These are phyloP conservation scores for Scheffersomyces coipomensis DNA, from an alignment of 805 yeast species.

Conservation along the genomic window DNA sequence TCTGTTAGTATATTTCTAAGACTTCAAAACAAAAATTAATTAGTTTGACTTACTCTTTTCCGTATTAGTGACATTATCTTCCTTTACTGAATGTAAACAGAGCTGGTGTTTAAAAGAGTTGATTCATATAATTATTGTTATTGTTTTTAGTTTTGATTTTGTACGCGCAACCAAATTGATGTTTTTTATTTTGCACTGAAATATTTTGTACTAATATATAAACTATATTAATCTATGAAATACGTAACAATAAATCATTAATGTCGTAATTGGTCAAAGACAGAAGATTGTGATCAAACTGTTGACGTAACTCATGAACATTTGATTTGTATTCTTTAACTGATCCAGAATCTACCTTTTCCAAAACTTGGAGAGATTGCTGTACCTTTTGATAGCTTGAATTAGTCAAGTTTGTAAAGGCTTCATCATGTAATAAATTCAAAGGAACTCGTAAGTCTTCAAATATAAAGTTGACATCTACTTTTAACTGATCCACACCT, in stretches of 20 bases:
- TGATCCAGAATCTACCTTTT: conserved; percentile 17
- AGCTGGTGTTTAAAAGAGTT: too few species aligned
- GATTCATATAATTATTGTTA: too few species aligned
- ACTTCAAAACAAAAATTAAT: not conserved
- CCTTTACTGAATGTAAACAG: too few species aligned
- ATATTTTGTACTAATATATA: too few species aligned
- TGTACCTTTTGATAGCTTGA: conserved; percentile 19
- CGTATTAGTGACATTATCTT: conserved; percentile 26
- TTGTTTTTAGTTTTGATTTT: not conserved
- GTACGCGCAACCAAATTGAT: conserved; percentile 1
- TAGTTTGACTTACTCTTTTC: conserved; percentile 21
- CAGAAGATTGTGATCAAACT: conserved; percentile 14
- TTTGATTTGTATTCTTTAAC: conserved; percentile 15
- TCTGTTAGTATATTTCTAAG: conserved; percentile 5
- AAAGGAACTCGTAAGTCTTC: conserved; percentile 12
- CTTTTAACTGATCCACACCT: conserved; percentile 32
- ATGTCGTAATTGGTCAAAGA: conserved; percentile 18
- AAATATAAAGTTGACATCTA: conserved; percentile 24
- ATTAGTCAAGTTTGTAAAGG: conserved; percentile 14
- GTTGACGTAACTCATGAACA: conserved; percentile 12
- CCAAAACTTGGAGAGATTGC: conserved; percentile 29
- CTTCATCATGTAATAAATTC: conserved; percentile 4
- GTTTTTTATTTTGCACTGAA: too few species aligned
- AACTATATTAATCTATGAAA: conserved; percentile 16
- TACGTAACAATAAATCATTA: conserved; percentile 24